These are phyloP conservation scores for Aphanomyces cochlioides DNA, from an alignment of 352 stramenopile species.

Conservation along the genomic window DNA sequence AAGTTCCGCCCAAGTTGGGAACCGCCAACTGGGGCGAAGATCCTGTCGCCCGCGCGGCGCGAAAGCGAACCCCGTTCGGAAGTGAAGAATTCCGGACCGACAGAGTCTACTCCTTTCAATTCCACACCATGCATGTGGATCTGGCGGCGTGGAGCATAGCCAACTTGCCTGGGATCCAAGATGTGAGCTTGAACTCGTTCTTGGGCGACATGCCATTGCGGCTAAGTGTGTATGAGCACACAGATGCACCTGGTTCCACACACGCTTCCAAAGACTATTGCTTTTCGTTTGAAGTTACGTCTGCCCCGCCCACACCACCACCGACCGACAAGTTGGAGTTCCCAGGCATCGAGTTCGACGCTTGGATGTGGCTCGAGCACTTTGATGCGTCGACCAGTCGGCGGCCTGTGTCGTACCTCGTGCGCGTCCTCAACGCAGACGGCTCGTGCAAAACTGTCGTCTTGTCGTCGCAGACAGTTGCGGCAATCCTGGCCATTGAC, in stretches of 20 bases:
- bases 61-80: slow-evolving; percentile 30
- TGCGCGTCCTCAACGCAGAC: slow-evolving; percentile 40
- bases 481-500: slow-evolving; percentile 21
- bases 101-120: slow-evolving; percentile 59
- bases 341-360: slow-evolving; percentile 41
- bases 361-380: slow-evolving; percentile 68
- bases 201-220: slow-evolving; percentile 40
- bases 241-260: slow-evolving; percentile 26
- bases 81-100: slow-evolving; percentile 38
- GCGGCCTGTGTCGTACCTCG: slow-evolving; percentile 67
- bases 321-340: not conserved
- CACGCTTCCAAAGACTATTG: slow-evolving; percentile 29
- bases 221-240: slow-evolving; percentile 45
- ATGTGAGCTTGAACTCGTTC: slow-evolving; percentile 45
- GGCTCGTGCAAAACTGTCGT: slow-evolving; percentile 24
- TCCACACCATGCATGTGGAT: slow-evolving; percentile 47
- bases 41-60: slow-evolving; percentile 33
- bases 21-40: slow-evolving; percentile 42
- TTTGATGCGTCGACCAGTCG: slow-evolving; percentile 53
- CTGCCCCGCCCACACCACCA: not conserved
- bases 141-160: slow-evolving; percentile 49
- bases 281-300: slow-evolving; percentile 18
- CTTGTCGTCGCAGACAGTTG: slow-evolving; percentile 36
- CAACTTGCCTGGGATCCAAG: slow-evolving; percentile 41
- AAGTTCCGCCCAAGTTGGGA: slow-evolving; percentile 35